Conservation (phyloP, 768 basidiomycete species). For the Russula abietina region DNA sequence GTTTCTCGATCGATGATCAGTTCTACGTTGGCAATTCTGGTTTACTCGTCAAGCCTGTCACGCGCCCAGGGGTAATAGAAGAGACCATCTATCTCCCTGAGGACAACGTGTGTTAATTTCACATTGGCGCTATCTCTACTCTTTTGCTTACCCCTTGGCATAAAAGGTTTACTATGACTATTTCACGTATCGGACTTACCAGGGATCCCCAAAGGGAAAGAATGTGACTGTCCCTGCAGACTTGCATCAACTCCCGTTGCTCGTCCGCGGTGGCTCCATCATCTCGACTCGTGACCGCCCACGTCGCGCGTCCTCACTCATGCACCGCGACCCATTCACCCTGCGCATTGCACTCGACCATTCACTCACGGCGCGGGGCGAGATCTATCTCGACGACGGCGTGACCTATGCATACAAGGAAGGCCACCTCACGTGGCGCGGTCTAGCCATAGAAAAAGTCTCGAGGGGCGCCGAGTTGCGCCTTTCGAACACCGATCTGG, state of each 20-base stretch:
- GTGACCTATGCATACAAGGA: constrained; percentile 66
- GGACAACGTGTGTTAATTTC: constrained; percentile 49
- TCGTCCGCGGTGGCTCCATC: constrained; percentile 89
- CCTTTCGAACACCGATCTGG: constrained; percentile 50
- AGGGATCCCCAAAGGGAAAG: constrained; percentile 58
- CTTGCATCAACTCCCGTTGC: constrained; percentile 73
- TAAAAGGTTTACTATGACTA: constrained; percentile 90
- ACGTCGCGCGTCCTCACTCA: constrained; percentile 75
- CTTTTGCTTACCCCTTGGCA: background rate
- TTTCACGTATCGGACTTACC: constrained; percentile 64
- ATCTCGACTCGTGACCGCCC: constrained; percentile 83
- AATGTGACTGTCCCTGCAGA: constrained; percentile 72
- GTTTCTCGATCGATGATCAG: constrained; percentile 90
- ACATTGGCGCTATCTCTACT: constrained; percentile 7
- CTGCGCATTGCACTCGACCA: constrained; percentile 75
- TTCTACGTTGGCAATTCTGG: constrained; percentile 88
- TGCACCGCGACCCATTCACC: constrained; percentile 92
- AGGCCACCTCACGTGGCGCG: constrained; percentile 82
- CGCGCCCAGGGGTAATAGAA: constrained; percentile 60
- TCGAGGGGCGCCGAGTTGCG: constrained; percentile 43
- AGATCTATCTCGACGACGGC: constrained; percentile 95
- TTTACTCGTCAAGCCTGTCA: constrained; percentile 87
- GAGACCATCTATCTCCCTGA: constrained; percentile 81
- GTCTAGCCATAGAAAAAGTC: constrained; percentile 53
- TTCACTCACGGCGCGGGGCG: constrained; percentile 56